Base-by-base conservation (phyloP, 164 flowering plant species). In the Nymphaea colorata region DNA sequence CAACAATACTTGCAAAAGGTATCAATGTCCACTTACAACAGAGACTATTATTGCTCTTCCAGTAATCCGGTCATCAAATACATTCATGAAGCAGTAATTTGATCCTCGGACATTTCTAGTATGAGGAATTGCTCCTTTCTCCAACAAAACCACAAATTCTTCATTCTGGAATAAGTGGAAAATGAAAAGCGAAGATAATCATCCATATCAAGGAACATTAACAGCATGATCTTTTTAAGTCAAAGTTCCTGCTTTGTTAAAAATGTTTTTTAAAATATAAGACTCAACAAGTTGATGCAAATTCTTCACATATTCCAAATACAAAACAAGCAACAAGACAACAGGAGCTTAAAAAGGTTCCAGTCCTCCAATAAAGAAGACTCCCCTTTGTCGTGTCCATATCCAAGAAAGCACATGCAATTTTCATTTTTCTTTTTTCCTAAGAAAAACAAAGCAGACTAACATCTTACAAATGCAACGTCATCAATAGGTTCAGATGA, bases 31-130 rank as follows among this genome's bases (percentile, higher is more conserved):
- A 86, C 94, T 75, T 89, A 95, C 99, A 68, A 90, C 98, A 57
- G 97, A 88, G 68, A 92, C 75, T 59, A 95, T 86, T 43, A 87
- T 92, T 41, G 99, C 98, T 79, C 94, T 81, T 75, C 97, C 98
- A 57, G 97, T 83, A 72, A 92, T 90, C 70, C 97, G 80, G 69
- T 92, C 97, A 4, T 87, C 90, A 73, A 89, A 95, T 61, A 92
- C 91, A 73, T 92, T 95, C 75, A 95, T 79, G 44, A 76, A 75
- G 77, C 98, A 95, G 67, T 84, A 86, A 77, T 95, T 95, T 36
- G 95, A 88, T 74, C 98, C 97, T 60, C 87, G 81, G 67, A 90
- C 96, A 77, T 90, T 77, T 67, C 86, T 81, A 66, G 98, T 95
- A 67, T 86, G 91, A 69, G 98, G 99, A 66, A 78, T 82, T 15